These are phyloP conservation scores for Fusarium mundagurra DNA, from an alignment of 2,329 filamentous ascomycete species.

Conservation along the genomic window DNA sequence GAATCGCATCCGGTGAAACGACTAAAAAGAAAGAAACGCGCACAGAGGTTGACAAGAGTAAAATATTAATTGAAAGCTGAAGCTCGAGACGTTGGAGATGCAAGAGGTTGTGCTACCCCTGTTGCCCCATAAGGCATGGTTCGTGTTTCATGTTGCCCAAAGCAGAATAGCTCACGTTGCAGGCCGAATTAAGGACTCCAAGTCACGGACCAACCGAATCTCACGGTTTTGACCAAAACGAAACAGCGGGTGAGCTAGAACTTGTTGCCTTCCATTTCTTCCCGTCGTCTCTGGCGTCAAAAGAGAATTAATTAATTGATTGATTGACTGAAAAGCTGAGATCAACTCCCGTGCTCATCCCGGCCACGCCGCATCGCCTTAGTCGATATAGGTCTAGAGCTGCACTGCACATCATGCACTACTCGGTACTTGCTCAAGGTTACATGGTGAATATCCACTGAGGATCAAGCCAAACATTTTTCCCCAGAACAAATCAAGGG, in stretches of 20 bases:
- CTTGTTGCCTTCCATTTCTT: not conserved
- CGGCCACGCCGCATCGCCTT: constrained; percentile 10
- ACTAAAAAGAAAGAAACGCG: constrained; percentile 24
- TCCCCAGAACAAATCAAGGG: constrained; percentile 4
- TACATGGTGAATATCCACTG: not conserved
- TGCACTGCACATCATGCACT: not conserved
- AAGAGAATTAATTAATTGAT: not conserved
- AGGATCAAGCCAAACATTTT: constrained; percentile 9
- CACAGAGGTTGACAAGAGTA: constrained; percentile 10
- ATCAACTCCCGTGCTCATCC: constrained; percentile 11
- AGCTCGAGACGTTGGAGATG: constrained; percentile 29
- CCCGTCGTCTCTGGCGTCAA: not conserved
- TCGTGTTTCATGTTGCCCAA: constrained; percentile 21
- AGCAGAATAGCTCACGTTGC: constrained; percentile 28
- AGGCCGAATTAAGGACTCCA: constrained; percentile 31
- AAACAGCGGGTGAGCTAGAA: constrained; percentile 4
- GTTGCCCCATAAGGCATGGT: constrained; percentile 7
- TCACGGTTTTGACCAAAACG: constrained; percentile 3
- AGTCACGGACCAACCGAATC: constrained; percentile 17
- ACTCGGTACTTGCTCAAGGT: not conserved
- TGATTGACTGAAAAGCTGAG: not conserved
- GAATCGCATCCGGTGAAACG: constrained; percentile 11
- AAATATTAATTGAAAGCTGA: constrained; percentile 14
- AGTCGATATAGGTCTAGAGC: not conserved
- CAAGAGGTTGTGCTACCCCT: not conserved